These are phyloP conservation scores for Agaricus bisporus DNA, from an alignment of 768 basidiomycete species.

Conservation along the genomic window DNA sequence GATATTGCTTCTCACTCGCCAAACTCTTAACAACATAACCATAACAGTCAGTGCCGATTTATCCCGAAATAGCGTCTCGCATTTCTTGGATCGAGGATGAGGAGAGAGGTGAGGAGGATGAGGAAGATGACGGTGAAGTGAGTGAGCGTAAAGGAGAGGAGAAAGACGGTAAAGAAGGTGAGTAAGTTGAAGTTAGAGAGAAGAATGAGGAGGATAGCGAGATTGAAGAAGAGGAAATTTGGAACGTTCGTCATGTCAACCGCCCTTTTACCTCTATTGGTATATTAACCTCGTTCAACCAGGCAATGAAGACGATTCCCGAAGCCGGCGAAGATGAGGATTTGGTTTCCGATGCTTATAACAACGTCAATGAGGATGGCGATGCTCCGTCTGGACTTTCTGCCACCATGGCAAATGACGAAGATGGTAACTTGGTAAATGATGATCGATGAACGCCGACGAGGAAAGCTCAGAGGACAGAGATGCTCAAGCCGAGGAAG, in stretches of 20 bases:
- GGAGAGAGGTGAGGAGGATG: too few species aligned
- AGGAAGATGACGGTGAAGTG: too few species aligned
- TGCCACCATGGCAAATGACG: slow-evolving; percentile 12
- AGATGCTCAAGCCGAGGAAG: slow-evolving; percentile 20
- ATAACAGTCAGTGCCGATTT: too few species aligned
- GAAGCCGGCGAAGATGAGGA: slow-evolving; percentile 44
- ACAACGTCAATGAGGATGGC: slow-evolving; percentile 23
- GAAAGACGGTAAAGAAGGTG: too few species aligned
- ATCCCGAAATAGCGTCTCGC: too few species aligned
- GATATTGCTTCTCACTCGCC: too few species aligned
- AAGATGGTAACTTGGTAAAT: slow-evolving; percentile 17
- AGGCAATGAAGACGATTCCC: slow-evolving; percentile 93
- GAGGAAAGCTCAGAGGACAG: slow-evolving; percentile 22
- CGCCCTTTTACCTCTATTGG: not conserved
- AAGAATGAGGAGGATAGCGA: too few species aligned
- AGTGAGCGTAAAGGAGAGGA: too few species aligned
- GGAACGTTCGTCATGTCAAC: slow-evolving; percentile 57
- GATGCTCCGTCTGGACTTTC: slow-evolving; percentile 22
- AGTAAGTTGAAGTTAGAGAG: too few species aligned
- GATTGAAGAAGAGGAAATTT: slow-evolving; percentile 48
- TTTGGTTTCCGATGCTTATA: slow-evolving; percentile 27
- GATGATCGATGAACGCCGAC: too few species aligned
- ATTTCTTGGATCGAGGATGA: too few species aligned
- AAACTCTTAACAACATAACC: too few species aligned
- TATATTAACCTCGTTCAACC: not conserved